These are phyloP conservation scores for Claviceps citrina DNA, from an alignment of 2,329 filamentous ascomycete species.

Conservation along the genomic window DNA sequence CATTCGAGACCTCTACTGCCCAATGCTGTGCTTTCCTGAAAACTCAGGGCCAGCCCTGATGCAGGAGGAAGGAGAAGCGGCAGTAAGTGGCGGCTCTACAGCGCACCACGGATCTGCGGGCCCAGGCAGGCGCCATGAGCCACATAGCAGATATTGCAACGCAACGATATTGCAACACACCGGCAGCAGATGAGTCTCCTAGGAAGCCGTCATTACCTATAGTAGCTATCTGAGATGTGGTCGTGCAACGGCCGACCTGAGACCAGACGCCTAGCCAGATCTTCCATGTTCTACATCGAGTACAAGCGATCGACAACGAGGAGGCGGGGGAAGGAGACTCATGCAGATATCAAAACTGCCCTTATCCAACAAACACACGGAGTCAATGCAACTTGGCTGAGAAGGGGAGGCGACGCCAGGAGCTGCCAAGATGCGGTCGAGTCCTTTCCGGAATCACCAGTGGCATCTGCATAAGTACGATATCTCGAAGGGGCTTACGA, in stretches of 20 bases:
- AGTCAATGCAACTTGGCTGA: not conserved
- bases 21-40: not conserved
- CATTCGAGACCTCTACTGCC: constrained; percentile 1
- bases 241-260: too few relatives aligned
- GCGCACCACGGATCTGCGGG: constrained; percentile 3
- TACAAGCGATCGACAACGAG: not conserved
- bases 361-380: not conserved
- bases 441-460: not conserved
- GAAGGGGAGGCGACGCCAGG: not conserved
- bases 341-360: not conserved
- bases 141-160: not conserved
- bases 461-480: not conserved
- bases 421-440: not conserved
- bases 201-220: too few relatives aligned
- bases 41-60: not conserved
- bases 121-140: too few relatives aligned
- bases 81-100: not conserved
- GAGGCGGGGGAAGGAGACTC: not conserved
- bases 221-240: too few relatives aligned
- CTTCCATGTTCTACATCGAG: not conserved
- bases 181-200: not conserved
- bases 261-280: too few relatives aligned
- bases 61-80: constrained; percentile 3
- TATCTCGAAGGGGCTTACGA: too few relatives aligned
- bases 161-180: not conserved